A percentile compares a stretch with the other conserved stretches of the same genome.
phyloP scores from a whole-genome alignment of 495 filamentous ascomycete genomes.

The Neurospora sp. region DNA sequence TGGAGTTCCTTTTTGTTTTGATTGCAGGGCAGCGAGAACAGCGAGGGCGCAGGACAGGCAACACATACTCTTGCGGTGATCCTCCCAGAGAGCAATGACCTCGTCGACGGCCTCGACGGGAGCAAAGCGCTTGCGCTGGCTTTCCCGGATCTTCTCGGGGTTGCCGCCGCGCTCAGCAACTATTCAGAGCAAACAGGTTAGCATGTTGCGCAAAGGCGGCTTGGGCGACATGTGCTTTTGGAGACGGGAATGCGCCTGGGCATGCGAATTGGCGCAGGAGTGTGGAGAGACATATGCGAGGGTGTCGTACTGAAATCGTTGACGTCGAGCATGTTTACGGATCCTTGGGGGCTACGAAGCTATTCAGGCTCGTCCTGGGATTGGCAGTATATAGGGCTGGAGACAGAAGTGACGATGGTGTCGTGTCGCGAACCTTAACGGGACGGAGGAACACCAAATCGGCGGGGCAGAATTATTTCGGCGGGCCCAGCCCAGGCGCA shows the following conservation, averaged over 20 bases:
- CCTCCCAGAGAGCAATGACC: constrained; percentile 78
- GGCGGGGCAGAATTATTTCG: constrained; percentile 25
- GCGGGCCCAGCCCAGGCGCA: constrained; percentile 5
- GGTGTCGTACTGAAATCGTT: constrained; percentile 27
- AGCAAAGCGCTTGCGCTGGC: constrained; percentile 70
- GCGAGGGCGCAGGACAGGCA: neutral
- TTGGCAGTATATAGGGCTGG: neutral
- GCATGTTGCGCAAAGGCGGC: constrained; percentile 40
- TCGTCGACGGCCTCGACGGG: constrained; percentile 79
- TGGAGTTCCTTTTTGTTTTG: neutral
- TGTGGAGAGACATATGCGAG: neutral
- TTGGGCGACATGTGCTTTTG: neutral
- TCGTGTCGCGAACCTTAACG: neutral
- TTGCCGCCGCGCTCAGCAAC: constrained; percentile 79
- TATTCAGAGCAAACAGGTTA: constrained; percentile 52
- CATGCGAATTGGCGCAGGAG: neutral
- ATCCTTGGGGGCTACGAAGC: neutral
- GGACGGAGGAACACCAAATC: constrained; percentile 9
- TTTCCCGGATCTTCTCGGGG: constrained; percentile 79
- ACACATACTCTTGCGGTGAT: constrained; percentile 63
- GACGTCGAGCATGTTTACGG: constrained; percentile 25
- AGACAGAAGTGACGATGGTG: neutral
- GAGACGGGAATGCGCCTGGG: neutral
- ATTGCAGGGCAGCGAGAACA: neutral
- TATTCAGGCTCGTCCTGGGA: neutral